Conservation (phyloP, 768 basidiomycete species). For the Termitomyces sp. region DNA sequence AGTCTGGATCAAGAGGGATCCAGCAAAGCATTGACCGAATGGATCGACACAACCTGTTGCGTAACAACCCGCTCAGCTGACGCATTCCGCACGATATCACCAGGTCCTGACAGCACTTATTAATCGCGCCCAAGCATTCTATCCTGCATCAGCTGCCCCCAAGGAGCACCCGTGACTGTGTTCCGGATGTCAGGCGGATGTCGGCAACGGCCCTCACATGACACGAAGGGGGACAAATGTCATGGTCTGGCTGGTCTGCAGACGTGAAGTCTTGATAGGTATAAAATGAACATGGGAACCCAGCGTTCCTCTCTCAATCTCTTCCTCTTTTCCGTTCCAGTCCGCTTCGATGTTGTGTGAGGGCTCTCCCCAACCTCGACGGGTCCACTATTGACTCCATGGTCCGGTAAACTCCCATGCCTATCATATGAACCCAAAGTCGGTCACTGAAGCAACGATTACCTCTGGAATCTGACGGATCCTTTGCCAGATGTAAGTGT, state of each 20-base stretch:
- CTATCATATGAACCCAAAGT: background rate
- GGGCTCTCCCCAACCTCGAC: background rate
- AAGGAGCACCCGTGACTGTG: slow-evolving; percentile 11
- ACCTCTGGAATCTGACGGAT: background rate
- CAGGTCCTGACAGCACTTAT: slow-evolving; percentile 5
- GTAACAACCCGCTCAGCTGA: slow-evolving; percentile 14
- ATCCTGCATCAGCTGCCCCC: slow-evolving; percentile 9
- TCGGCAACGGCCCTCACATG: slow-evolving; percentile 11
- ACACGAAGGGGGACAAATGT: slow-evolving; percentile 1
- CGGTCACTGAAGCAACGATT: background rate
- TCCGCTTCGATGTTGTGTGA: background rate
- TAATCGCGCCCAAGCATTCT: slow-evolving; percentile 2
- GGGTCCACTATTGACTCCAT: background rate
- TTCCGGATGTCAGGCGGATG: slow-evolving; percentile 10
- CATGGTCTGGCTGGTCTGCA: background rate
- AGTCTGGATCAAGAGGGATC: background rate
- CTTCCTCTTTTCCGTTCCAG: background rate
- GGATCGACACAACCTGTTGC: background rate
- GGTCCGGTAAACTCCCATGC: background rate
- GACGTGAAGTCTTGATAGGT: slow-evolving; percentile 1
- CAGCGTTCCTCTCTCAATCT: background rate
- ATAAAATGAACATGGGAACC: slow-evolving; percentile 11
- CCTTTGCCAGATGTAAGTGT: background rate
- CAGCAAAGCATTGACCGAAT: background rate
- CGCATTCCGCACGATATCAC: slow-evolving; percentile 8